phyloP scores from a whole-genome alignment of 441 rosid genomes.

The Arabidopsis lyrata region DNA sequence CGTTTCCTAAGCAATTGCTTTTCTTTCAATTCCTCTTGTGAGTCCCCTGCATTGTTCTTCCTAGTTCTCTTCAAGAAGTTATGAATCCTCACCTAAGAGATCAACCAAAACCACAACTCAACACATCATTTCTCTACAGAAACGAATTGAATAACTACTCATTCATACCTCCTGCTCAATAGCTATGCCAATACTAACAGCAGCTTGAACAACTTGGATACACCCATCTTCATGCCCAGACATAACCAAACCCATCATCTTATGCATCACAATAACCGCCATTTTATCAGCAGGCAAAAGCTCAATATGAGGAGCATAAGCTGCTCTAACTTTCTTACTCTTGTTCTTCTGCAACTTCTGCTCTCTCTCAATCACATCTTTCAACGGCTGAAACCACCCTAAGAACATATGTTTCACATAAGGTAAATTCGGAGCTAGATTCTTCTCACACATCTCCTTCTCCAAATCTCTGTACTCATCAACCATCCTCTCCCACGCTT shows the following conservation, averaged over 20 bases:
- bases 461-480: slow-evolving; percentile 75
- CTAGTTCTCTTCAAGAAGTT: slow-evolving; percentile 74
- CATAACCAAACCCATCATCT: slow-evolving; percentile 86
- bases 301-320: slow-evolving; percentile 82
- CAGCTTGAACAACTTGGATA: slow-evolving; percentile 87
- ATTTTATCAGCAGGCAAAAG: slow-evolving; percentile 85
- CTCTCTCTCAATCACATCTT: slow-evolving; percentile 76
- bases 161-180: slow-evolving; percentile 83
- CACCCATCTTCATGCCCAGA: slow-evolving; percentile 68
- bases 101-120: slow-evolving; percentile 19
- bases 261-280: slow-evolving; percentile 94
- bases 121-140: not conserved
- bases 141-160: not conserved
- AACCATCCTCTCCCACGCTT: slow-evolving; percentile 87
- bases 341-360: slow-evolving; percentile 68
- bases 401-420: slow-evolving; percentile 77
- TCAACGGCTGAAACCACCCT: slow-evolving; percentile 91
- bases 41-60: slow-evolving; percentile 53
- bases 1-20: slow-evolving; percentile 71
- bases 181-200: slow-evolving; percentile 80
- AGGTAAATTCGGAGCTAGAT: slow-evolving; percentile 83
- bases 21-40: slow-evolving; percentile 60
- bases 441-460: slow-evolving; percentile 78
- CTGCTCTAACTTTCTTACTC: slow-evolving; percentile 71
- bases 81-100: slow-evolving; percentile 75